phyloP scores from a whole-genome alignment of 2,329 filamentous ascomycete species.

The Trichophyton benhamiae region DNA sequence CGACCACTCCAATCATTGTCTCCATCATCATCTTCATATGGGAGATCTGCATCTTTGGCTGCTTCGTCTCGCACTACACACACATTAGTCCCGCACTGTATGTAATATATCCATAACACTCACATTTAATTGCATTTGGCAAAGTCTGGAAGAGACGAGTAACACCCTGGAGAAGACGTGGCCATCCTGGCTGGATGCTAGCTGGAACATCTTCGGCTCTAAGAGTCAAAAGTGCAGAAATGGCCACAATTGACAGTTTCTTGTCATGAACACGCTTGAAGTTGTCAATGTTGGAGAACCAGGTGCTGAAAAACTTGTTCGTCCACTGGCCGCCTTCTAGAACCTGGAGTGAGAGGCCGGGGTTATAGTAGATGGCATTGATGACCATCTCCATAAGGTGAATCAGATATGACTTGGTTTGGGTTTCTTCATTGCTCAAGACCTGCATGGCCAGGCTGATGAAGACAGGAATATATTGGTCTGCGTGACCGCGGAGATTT shows the following conservation, averaged over 20 bases:
- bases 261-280: slow-evolving; percentile 96
- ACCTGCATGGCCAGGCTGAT: slow-evolving; percentile 79
- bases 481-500: slow-evolving; percentile 75
- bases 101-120: slow-evolving; percentile 22
- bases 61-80: slow-evolving; percentile 71
- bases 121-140: slow-evolving; percentile 74
- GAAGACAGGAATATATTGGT: slow-evolving; percentile 79
- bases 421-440: slow-evolving; percentile 58
- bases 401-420: slow-evolving; percentile 86
- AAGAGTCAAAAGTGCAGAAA: slow-evolving; percentile 70
- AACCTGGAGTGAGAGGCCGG: slow-evolving; percentile 66
- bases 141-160: slow-evolving; percentile 86
- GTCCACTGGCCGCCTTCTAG: slow-evolving; percentile 91
- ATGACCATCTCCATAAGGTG: slow-evolving; percentile 99
- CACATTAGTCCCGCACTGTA: not conserved
- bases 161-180: slow-evolving; percentile 74
- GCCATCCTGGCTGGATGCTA: slow-evolving; percentile 95
- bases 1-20: slow-evolving; percentile 71
- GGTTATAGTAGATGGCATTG: slow-evolving; percentile 97
- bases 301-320: slow-evolving; percentile 96
- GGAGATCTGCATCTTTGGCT: slow-evolving; percentile 73
- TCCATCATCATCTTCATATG: slow-evolving; percentile 58
- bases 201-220: slow-evolving; percentile 68
- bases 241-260: slow-evolving; percentile 92
- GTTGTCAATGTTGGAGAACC: slow-evolving; percentile 91